Evolutionary conservation across 139 green algal species (phyloP), one percentile per base, ranked within the genome.

Genomic region (Chlamydomonas sp.): DNA sequence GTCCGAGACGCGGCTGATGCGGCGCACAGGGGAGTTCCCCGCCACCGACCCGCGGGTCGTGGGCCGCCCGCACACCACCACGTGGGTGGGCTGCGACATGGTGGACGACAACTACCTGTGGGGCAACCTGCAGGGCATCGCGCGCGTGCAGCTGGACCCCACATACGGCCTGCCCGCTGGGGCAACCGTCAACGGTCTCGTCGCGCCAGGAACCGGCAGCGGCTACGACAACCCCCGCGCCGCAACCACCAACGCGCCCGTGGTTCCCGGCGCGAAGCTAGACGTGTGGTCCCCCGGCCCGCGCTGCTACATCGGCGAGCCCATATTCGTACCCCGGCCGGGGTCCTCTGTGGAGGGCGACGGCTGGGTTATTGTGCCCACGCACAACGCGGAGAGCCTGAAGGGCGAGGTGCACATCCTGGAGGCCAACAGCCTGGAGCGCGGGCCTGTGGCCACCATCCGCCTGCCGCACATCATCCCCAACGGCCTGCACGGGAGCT

Each of bases 341-440:
- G 80, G 78, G n/a, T 31, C 9, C 14, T 78, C 57, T 2, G 74
- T 74, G 3, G 94, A 96, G 83, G 91, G 95, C 71, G 94, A 96
- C 83, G 94, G 94, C 72, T 96, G 93, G 93, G 80, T 97, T 63
- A 86, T 97, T 20, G 90, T 87, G 4, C 89, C 91, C 10, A 79
- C 93, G 1, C 94, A 95, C 78, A 91, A 96, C 88, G 93, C 89
- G 17, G 90, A 76, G 5, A 88, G 78, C 5, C 49, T 57, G 69
- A 80, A 77, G 18, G 88, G 85, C 0, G 74, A 91, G 69, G 84
- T 93, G 3, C 82, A 59, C 3, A 93, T 95, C 64, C 76, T 96
- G 73, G 91, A 95, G 80, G 93, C 92, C 31, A 49, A 49, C 31
- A n/a, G 85, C 17, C 83, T 94, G 12, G 79, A 60, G 17, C 87